phyloP scores from a whole-genome alignment of 306 rosid species.

The Vachellia collinsii region DNA sequence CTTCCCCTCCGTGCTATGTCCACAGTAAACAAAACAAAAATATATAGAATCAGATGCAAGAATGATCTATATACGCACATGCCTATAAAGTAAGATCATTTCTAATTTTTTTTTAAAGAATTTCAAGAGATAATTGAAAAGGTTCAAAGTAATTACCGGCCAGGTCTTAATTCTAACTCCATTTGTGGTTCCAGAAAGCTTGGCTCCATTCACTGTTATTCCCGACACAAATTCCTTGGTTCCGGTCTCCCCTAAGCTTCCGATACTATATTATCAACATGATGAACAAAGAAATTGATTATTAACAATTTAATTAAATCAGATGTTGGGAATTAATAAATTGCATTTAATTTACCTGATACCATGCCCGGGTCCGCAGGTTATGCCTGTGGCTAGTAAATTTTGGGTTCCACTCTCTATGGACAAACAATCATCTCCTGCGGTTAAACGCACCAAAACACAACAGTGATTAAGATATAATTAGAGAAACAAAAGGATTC shows the following conservation, averaged over 20 bases:
- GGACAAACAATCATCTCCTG: conserved; percentile 70
- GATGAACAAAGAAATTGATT: not conserved
- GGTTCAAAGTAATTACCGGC: conserved; percentile 37
- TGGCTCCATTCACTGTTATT: conserved; percentile 53
- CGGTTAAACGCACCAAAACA: not conserved
- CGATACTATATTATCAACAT: conserved; percentile 40
- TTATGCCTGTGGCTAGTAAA: conserved; percentile 45
- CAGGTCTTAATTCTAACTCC: conserved; percentile 69
- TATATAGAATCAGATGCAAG: not conserved
- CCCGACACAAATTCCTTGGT: conserved; percentile 48
- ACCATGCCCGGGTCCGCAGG: conserved; percentile 75
- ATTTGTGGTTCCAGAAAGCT: conserved; percentile 55
- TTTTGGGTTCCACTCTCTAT: conserved; percentile 55
- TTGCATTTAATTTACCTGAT: conserved; percentile 45
- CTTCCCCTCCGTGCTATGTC: conserved; percentile 54
- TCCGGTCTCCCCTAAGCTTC: conserved; percentile 56
- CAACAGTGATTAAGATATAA: not conserved
- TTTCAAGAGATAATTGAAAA: not conserved
- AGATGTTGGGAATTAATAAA: not conserved
- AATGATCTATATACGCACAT: not conserved
- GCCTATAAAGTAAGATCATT: not conserved
- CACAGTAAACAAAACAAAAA: not conserved
- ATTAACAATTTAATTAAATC: not conserved
- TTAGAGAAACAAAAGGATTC: not conserved
- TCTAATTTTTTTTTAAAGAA: not conserved